A percentile compares a stretch with the other conserved stretches of the same genome.
These are phyloP conservation scores for Botrytis fragariae DNA, from an alignment of 2,329 filamentous ascomycete species.

Conservation along the genomic window DNA sequence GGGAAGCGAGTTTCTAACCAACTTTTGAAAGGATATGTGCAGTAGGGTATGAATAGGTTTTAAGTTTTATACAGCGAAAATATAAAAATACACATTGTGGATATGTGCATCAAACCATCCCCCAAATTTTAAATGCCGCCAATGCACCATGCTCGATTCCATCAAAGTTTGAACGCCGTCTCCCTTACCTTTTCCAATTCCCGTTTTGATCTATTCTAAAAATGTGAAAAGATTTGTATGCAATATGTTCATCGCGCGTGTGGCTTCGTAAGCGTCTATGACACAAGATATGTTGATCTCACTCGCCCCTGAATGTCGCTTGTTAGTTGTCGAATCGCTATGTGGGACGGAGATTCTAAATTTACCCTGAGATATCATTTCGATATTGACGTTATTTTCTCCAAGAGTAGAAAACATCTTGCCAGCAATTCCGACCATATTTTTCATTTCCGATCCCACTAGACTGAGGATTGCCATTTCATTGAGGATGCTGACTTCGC, in stretches of 20 bases:
- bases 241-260: slow-evolving; percentile 90
- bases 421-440: slow-evolving; percentile 91
- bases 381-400: slow-evolving; percentile 91
- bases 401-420: slow-evolving; percentile 94
- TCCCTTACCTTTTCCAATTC: slow-evolving; percentile 7
- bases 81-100: slow-evolving; percentile 4
- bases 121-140: slow-evolving; percentile 7
- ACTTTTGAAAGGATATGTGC: not conserved
- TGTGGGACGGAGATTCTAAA: slow-evolving; percentile 6
- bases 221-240: slow-evolving; percentile 98
- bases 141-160: slow-evolving; percentile 11
- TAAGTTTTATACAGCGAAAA: slow-evolving; percentile 10
- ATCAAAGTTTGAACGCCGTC: slow-evolving; percentile 14
- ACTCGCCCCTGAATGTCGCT: slow-evolving; percentile 67
- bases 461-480: slow-evolving; percentile 95
- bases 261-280: slow-evolving; percentile 86
- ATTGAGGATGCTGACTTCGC: slow-evolving; percentile 84
- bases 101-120: slow-evolving; percentile 12
- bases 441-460: slow-evolving; percentile 94
- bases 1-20: not conserved
- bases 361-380: slow-evolving; percentile 98
- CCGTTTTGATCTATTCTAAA: slow-evolving; percentile 54
- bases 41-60: not conserved
- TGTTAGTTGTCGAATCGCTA: slow-evolving; percentile 10
- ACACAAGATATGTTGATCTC: slow-evolving; percentile 99